These are phyloP conservation scores for Leishmania aethiopica DNA, from an alignment of 208 protist genomes.

Conservation along the genomic window DNA sequence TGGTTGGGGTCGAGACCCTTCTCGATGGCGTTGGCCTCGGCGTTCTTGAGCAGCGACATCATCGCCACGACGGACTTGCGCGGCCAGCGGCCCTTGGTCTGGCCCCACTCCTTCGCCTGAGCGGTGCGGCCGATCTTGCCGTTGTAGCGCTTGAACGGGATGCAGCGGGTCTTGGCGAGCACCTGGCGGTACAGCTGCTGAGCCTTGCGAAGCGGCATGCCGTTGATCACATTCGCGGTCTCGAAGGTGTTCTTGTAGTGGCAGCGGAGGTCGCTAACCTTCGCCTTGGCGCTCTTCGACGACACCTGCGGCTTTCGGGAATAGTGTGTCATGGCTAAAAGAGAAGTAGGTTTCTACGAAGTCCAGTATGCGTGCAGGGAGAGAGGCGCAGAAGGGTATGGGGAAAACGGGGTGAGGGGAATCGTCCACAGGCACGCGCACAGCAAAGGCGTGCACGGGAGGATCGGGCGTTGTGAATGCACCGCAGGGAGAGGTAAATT, in stretches of 20 bases:
- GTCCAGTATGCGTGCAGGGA: background rate
- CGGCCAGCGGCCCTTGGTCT: slow-evolving; percentile 94
- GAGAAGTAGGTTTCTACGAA: slow-evolving; percentile 10
- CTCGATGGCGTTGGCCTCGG: slow-evolving; percentile 90
- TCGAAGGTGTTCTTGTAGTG: slow-evolving; percentile 97
- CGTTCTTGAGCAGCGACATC: slow-evolving; percentile 93
- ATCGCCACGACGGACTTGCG: slow-evolving; percentile 94
- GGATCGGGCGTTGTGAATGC: background rate
- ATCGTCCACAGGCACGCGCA: background rate
- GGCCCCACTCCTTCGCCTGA: slow-evolving; percentile 93
- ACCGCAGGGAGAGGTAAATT: background rate
- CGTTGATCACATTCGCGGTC: slow-evolving; percentile 93
- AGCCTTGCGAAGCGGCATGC: slow-evolving; percentile 93
- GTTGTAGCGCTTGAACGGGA: slow-evolving; percentile 95
- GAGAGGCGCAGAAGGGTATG: background rate
- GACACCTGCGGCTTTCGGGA: slow-evolving; percentile 91
- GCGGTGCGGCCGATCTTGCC: slow-evolving; percentile 92
- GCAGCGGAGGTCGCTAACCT: slow-evolving; percentile 91
- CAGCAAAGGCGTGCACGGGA: background rate
- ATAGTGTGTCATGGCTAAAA: slow-evolving; percentile 82
- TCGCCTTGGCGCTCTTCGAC: slow-evolving; percentile 87
- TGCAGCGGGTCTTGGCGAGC: slow-evolving; percentile 93
- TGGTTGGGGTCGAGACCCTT: slow-evolving; percentile 93
- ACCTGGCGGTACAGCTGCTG: slow-evolving; percentile 94
- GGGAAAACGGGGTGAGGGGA: background rate